Evolutionary conservation across 164 flowering plant species (phyloP).

Genomic region (Vitis amurensis): DNA sequence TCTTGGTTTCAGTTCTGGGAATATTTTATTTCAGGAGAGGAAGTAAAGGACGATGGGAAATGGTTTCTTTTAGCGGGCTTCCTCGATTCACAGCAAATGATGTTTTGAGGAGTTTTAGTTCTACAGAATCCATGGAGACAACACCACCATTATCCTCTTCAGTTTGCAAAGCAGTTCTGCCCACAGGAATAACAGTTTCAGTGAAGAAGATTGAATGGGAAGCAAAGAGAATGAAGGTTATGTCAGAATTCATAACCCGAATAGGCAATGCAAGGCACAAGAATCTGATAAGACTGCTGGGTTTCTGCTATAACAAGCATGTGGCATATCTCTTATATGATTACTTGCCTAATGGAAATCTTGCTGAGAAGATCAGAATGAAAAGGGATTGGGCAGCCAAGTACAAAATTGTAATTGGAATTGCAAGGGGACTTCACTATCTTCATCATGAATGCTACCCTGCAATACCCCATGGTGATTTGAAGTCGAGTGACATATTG

Average conservation of each 20-base stretch:
- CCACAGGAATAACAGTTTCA: slow-evolving; percentile 82
- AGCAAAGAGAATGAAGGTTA: slow-evolving; percentile 28
- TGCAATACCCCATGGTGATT: slow-evolving; percentile 87
- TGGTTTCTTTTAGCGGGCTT: slow-evolving; percentile 69
- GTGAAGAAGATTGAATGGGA: slow-evolving; percentile 76
- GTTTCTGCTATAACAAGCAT: slow-evolving; percentile 70
- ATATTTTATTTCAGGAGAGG: slow-evolving; percentile 45
- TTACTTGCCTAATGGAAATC: slow-evolving; percentile 71
- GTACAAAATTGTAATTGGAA: slow-evolving; percentile 49
- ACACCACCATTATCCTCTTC: slow-evolving; percentile 30
- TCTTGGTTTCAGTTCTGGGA: slow-evolving; percentile 38
- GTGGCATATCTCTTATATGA: slow-evolving; percentile 73
- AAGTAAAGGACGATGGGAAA: slow-evolving; percentile 59
- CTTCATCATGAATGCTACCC: slow-evolving; percentile 92
- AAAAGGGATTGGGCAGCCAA: slow-evolving; percentile 67
- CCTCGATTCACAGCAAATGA: slow-evolving; percentile 81
- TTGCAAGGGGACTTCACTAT: slow-evolving; percentile 78
- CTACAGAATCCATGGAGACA: slow-evolving; percentile 35
- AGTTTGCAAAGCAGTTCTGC: slow-evolving; percentile 67
- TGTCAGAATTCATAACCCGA: slow-evolving; percentile 39
- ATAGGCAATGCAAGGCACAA: slow-evolving; percentile 79
- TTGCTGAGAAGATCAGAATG: slow-evolving; percentile 55
- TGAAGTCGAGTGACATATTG: slow-evolving; percentile 65
- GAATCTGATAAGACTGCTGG: slow-evolving; percentile 73
- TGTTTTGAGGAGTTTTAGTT: slow-evolving; percentile 63